These are phyloP conservation scores for Scenedesmus sp. DNA, from an alignment of 163 green algal genomes.

Conservation along the genomic window DNA sequence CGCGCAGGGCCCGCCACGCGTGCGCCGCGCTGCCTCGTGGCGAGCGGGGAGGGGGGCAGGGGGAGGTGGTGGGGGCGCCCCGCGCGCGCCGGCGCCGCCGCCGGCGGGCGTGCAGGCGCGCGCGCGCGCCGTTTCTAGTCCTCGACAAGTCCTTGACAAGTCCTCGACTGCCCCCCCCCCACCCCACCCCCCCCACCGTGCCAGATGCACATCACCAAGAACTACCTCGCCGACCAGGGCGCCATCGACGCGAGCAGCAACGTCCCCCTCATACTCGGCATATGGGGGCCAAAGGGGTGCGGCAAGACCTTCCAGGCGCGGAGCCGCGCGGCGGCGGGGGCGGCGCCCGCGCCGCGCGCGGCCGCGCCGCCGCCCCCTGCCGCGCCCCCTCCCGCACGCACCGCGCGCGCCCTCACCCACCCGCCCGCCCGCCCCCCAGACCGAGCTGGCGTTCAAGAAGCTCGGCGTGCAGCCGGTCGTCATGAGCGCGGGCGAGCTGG, in stretches of 20 bases:
- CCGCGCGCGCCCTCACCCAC: neutral
- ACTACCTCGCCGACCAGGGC: conserved; percentile 72
- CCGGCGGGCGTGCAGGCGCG: too few species aligned
- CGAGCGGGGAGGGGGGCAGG: too few species aligned
- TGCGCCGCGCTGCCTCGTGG: too few species aligned
- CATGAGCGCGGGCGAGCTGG: conserved; percentile 94
- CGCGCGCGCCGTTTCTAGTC: too few species aligned
- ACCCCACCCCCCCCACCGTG: neutral
- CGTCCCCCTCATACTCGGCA: conserved; percentile 93
- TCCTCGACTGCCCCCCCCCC: too few species aligned
- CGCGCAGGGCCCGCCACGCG: too few species aligned
- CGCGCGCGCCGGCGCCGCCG: too few species aligned
- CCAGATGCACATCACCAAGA: conserved; percentile 86
- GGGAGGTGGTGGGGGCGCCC: too few species aligned
- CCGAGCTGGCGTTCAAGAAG: conserved; percentile 96
- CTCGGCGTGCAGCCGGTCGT: conserved; percentile 90
- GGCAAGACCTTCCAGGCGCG: conserved; percentile 93
- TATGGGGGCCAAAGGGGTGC: conserved; percentile 80
- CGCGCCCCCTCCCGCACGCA: neutral
- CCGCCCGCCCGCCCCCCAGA: conserved; percentile 55
- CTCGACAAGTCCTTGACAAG: too few species aligned
- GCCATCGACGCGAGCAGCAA: conserved; percentile 44
- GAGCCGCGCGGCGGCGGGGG: neutral
- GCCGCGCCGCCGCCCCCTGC: neutral
- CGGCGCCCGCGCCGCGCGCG: neutral